phyloP scores from a whole-genome alignment of 2,329 filamentous ascomycete species.

The Colletotrichum musae region DNA sequence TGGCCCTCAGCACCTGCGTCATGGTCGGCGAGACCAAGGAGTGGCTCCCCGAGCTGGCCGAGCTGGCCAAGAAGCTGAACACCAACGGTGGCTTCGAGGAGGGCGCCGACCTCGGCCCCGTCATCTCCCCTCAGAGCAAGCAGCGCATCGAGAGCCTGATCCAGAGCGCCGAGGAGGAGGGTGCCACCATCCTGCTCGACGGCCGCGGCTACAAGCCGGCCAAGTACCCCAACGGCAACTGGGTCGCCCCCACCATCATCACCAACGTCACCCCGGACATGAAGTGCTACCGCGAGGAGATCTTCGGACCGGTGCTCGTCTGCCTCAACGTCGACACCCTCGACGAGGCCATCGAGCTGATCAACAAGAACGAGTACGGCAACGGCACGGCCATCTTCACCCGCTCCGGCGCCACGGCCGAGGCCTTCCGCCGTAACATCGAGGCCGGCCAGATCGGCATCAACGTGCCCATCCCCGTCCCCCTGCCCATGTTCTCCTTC shows the following conservation, averaged over 20 bases:
- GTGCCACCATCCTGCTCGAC: slow-evolving; percentile 86
- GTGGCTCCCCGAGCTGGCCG: slow-evolving; percentile 84
- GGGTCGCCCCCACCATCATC: slow-evolving; percentile 87
- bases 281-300: slow-evolving; percentile 88
- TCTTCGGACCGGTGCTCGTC: slow-evolving; percentile 88
- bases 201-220: slow-evolving; percentile 80
- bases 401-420: slow-evolving; percentile 81
- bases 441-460: slow-evolving; percentile 90
- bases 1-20: slow-evolving; percentile 87
- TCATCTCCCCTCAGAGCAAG: slow-evolving; percentile 85
- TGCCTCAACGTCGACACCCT: slow-evolving; percentile 84
- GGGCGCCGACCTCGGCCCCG: slow-evolving; percentile 84
- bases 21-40: slow-evolving; percentile 88
- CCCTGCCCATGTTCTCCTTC: slow-evolving; percentile 80
- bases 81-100: slow-evolving; percentile 87
- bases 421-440: slow-evolving; percentile 83
- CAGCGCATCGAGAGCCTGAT: slow-evolving; percentile 84
- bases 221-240: slow-evolving; percentile 90
- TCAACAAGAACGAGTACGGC: slow-evolving; percentile 89
- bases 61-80: slow-evolving; percentile 79
- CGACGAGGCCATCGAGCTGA: slow-evolving; percentile 84
- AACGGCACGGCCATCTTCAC: slow-evolving; percentile 92
- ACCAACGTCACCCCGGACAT: slow-evolving; percentile 84
- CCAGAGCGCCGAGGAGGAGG: slow-evolving; percentile 82
- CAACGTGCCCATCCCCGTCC: slow-evolving; percentile 85